Percentiles rank a stretch among this genome's conserved stretches.
Conservation (phyloP, 768 basidiomycete species). For the Pilatotrama ljubarskyi region DNA sequence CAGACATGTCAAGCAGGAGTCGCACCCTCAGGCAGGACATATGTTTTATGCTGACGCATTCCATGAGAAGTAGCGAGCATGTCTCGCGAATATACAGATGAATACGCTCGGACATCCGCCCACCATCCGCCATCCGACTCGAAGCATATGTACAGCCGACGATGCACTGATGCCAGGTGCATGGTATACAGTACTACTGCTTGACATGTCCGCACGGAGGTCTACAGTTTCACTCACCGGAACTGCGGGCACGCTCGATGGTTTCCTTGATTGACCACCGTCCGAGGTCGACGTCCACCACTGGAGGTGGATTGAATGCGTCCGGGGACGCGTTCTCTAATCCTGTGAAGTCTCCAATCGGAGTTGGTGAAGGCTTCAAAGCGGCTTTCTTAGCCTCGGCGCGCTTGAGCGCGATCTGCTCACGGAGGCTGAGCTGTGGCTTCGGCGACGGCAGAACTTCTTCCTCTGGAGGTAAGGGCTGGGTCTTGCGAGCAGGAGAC, state of each 20-base stretch:
- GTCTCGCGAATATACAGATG: too few relatives aligned
- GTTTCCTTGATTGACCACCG: constrained; percentile 69
- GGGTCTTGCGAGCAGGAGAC: constrained; percentile 17
- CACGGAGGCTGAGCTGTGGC: constrained; percentile 57
- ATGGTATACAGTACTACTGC: neutral
- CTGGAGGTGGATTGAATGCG: constrained; percentile 35
- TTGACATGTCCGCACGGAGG: constrained; percentile 17
- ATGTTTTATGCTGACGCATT: too few relatives aligned
- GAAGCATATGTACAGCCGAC: too few relatives aligned
- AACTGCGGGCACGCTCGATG: constrained; percentile 74
- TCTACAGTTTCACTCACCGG: constrained; percentile 52
- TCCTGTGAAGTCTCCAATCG: constrained; percentile 34
- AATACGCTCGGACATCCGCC: too few relatives aligned
- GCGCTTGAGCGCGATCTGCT: constrained; percentile 76
- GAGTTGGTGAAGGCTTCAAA: constrained; percentile 22
- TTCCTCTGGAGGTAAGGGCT: constrained; percentile 10
- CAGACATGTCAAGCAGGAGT: constrained; percentile 16
- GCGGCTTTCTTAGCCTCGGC: constrained; percentile 72
- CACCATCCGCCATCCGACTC: too few relatives aligned
- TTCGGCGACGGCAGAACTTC: constrained; percentile 25
- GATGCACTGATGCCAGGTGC: too few relatives aligned
- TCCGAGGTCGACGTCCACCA: constrained; percentile 55
- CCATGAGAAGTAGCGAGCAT: too few relatives aligned
- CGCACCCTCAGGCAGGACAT: too few relatives aligned
- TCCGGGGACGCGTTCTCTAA: constrained; percentile 52